phyloP scores from a whole-genome alignment of 2,329 filamentous ascomycete species.

The Fusarium multiceps region DNA sequence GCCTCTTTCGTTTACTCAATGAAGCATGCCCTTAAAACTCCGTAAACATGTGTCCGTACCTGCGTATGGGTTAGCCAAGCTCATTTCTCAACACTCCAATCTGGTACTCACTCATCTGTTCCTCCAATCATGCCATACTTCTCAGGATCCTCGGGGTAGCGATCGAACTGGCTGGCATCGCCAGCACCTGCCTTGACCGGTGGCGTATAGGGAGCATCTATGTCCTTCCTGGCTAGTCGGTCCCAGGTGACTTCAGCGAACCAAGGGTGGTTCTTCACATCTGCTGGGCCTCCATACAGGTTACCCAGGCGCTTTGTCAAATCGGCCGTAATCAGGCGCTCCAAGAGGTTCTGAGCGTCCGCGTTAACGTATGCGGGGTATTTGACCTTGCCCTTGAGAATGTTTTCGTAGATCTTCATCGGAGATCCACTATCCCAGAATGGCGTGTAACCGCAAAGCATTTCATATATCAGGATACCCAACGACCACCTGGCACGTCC shows the following conservation, averaged over 20 bases:
- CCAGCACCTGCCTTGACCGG: constrained; percentile 93
- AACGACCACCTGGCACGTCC: constrained; percentile 86
- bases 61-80: constrained; percentile 50
- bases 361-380: constrained; percentile 96
- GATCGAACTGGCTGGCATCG: constrained; percentile 97
- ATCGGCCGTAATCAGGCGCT: constrained; percentile 92
- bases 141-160: constrained; percentile 97
- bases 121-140: constrained; percentile 80
- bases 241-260: constrained; percentile 99
- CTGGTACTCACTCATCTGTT: constrained; percentile 79
- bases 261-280: constrained; percentile 96
- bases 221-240: constrained; percentile 91
- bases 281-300: constrained; percentile 86
- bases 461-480: constrained; percentile 98
- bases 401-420: constrained; percentile 99
- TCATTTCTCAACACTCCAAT: not conserved
- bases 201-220: constrained; percentile 96
- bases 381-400: constrained; percentile 93
- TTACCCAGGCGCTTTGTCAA: constrained; percentile 96
- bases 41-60: constrained; percentile 78
- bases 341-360: constrained; percentile 91
- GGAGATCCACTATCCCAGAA: constrained; percentile 99
- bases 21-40: constrained; percentile 69
- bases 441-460: constrained; percentile 98
- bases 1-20: constrained; percentile 23